Base-by-base conservation (phyloP, 371 early-diverging fungal species). In the Mortierella sp. region DNA sequence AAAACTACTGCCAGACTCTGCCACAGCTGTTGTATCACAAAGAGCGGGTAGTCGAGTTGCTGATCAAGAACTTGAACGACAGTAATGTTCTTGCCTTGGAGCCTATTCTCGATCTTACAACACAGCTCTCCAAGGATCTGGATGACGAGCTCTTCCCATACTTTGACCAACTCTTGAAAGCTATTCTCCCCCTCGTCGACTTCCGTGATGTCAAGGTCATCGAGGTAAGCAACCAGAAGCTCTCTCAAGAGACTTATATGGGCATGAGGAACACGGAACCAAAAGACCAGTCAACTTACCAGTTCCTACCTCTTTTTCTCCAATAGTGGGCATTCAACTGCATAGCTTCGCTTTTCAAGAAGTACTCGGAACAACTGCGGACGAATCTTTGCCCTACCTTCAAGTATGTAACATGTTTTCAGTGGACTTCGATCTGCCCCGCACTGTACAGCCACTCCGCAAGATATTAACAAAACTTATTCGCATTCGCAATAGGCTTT, bases 311-410 rank as follows among this genome's bases (percentile, higher is more conserved):
- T 67, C 50, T 71, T 50, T 19, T 61, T 64, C 55, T 71, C 8
- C 43, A 50, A 26, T 89, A 95, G 94, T 92, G 91, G 69, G 90
- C 96, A 3, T 98, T 97, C 88, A 96, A 96, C 77, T 91, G 95
- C 57, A 92, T 99, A 76, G 96, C 98, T 11, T 96, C 94, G 76
- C 89, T 98, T 37, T 97, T 97, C 92, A 98, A 98, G 87, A 96
- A 95, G 76, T 91, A 98, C 57, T 90, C 94, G 10, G 92, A 92
- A 71, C 89, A 91, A 78, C 90, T 98, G 44, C 64, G 92, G 8
- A 88, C 84, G 11, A 94, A 97, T 75, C 82, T 98, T 16, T 83
- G 91, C 28, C 88, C 91, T 14, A 95, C 95, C 26, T 98, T 95
- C 86, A 83, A 82, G 92, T 92, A 90, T 76, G 84, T 43, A 40